Evolutionary conservation across 306 rosid genomes (phyloP).

Genomic region (Carpinus fangiana): DNA sequence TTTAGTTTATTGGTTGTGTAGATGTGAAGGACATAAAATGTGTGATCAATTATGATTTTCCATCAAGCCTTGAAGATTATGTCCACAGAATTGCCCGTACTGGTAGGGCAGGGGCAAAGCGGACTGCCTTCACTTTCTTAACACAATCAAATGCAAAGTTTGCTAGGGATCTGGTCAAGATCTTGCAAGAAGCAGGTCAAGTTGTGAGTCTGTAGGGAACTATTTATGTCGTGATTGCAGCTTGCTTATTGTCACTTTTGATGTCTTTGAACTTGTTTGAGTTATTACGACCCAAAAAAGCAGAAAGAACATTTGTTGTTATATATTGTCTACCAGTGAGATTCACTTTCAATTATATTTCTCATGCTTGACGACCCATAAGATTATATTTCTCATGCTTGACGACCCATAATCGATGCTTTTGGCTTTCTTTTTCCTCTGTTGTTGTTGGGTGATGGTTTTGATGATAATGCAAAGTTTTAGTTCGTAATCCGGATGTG

Average conservation of each 20-base stretch:
- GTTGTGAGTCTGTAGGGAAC: slow-evolving; percentile 33
- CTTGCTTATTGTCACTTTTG: not conserved
- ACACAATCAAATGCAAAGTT: slow-evolving; percentile 72
- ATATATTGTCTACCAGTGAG: not conserved
- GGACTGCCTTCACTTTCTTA: slow-evolving; percentile 83
- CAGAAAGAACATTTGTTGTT: not conserved
- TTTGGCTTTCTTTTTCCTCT: too few relatives aligned
- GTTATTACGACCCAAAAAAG: not conserved
- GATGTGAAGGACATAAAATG: slow-evolving; percentile 98
- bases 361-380: too few relatives aligned
- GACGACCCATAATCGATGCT: too few relatives aligned
- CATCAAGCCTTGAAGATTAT: slow-evolving; percentile 92
- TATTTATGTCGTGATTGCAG: not conserved
- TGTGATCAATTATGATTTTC: slow-evolving; percentile 94
- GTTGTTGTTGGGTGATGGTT: too few relatives aligned
- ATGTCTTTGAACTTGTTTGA: not conserved
- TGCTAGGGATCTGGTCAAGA: slow-evolving; percentile 72
- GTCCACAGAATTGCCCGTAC: slow-evolving; percentile 96
- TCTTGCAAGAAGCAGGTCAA: slow-evolving; percentile 87
- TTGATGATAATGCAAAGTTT: too few relatives aligned
- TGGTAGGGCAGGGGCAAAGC: slow-evolving; percentile 97
- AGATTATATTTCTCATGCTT: too few relatives aligned
- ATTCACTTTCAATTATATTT: not conserved
- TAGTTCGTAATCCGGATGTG: too few relatives aligned
- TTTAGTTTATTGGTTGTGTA: slow-evolving; percentile 42